These are phyloP conservation scores for Arthrinium puccinioides DNA, from an alignment of 2,329 filamentous ascomycete genomes.

Conservation along the genomic window DNA sequence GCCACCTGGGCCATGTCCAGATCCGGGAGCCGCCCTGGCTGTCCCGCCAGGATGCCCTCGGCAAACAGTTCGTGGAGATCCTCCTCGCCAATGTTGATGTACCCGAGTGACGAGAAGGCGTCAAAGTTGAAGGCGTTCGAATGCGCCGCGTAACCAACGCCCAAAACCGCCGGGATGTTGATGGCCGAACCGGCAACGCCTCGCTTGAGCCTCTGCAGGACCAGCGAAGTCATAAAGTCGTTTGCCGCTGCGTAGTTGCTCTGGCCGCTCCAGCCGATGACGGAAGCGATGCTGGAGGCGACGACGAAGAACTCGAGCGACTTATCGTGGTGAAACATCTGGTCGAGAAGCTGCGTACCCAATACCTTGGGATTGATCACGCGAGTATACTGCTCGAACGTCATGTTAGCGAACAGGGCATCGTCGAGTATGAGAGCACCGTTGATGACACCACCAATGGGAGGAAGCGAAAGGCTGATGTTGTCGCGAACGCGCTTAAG, in stretches of 20 bases:
- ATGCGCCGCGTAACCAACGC: neutral
- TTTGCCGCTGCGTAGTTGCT: neutral
- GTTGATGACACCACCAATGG: neutral
- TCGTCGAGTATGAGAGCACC: neutral
- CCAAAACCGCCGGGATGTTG: neutral
- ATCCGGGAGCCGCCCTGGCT: neutral
- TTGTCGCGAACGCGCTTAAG: constrained; percentile 19
- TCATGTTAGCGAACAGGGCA: neutral
- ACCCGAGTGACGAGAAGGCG: neutral
- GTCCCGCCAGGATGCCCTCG: neutral
- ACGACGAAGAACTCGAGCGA: neutral
- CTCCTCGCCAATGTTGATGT: neutral
- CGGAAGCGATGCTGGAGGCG: neutral
- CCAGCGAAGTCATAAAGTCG: neutral
- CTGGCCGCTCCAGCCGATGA: neutral
- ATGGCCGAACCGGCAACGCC: neutral
- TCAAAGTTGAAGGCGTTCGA: neutral
- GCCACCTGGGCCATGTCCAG: neutral
- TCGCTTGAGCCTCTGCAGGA: neutral
- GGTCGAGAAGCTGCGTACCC: constrained; percentile 22
- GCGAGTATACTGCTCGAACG: neutral
- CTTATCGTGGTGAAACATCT: constrained; percentile 13
- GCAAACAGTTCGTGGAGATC: neutral
- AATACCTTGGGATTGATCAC: constrained; percentile 23
- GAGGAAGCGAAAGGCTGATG: constrained; percentile 4